Base-by-base conservation (phyloP, 345 rosid species). In the Salix udensis region DNA sequence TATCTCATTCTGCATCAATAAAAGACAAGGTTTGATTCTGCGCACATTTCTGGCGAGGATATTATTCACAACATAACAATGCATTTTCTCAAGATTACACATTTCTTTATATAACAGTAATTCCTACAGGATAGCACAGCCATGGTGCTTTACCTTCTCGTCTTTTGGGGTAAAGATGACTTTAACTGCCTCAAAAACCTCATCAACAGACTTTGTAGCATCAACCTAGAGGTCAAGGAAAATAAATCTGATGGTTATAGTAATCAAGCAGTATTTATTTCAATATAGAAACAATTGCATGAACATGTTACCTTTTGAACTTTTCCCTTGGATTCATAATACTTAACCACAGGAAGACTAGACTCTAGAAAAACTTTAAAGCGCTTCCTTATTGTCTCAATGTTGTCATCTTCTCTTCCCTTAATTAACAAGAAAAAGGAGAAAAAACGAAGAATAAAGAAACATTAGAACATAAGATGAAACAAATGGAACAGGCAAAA, bases 71-170 rank as follows among this genome's bases (percentile, higher is more conserved):
- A 16, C 24, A 37, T 36, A 50, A 67, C 23, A 4, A 36, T 50
- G 7, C 24, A 68, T 62, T 76, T 46, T 70, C 53, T 60, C 53
- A 26, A 34, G 70, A 30, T 74, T 37, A 53, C 37, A 58, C 36
- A 61, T 65, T 53, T 65, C 65, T 12, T 24, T 46, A 19, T 65
- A 55, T 40, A 71, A 65, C 6, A n/a, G 65, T n/a, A 72, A 72
- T 55, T 50, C 67, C 67, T 60, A 79, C 42, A 79, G 24, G 40
- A 64, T n/a, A 39, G 40, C 37, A 77, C 82, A 69, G 21, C 21
- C 6, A 67, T 30, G 55, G 14, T 18, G n/a, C 72, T 78, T 75
- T 84, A 82, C 90, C 88, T 88, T 84, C 36, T 84, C 89, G 79
- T 80, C 82, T 78, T 88, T 82, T 55, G 83, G 74, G 67, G 87